These are phyloP conservation scores for Citrus inodora DNA, from an alignment of 345 rosid species.

Conservation along the genomic window DNA sequence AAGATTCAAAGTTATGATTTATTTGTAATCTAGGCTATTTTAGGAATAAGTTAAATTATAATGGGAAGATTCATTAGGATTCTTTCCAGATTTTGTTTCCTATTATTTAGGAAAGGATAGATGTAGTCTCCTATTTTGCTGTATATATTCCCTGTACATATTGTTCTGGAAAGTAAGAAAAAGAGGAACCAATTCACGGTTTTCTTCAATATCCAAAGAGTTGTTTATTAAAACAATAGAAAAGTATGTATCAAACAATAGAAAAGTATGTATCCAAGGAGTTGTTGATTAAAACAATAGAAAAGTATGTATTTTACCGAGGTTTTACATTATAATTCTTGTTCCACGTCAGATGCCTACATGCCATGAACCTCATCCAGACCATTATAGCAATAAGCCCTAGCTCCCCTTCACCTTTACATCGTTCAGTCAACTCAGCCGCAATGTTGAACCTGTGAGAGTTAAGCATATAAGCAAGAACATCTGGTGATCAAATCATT, in stretches of 20 bases:
- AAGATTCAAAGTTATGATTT: too few relatives aligned
- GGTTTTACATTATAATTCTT: slow-evolving; percentile 50
- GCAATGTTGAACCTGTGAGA: slow-evolving; percentile 30
- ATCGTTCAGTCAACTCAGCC: slow-evolving; percentile 25
- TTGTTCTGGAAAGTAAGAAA: too few relatives aligned
- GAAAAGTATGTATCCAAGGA: not conserved
- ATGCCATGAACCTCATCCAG: slow-evolving; percentile 44
- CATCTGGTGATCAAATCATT: slow-evolving; percentile 8
- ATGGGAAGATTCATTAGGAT: too few relatives aligned
- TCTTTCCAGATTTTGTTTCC: too few relatives aligned
- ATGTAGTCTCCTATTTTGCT: too few relatives aligned
- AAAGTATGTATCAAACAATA: not conserved
- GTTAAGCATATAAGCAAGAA: slow-evolving; percentile 20
- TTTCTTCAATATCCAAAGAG: not conserved
- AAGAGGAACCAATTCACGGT: too few relatives aligned
- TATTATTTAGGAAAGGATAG: too few relatives aligned
- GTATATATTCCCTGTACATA: too few relatives aligned
- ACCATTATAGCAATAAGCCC: slow-evolving; percentile 39
- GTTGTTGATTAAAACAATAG: not conserved
- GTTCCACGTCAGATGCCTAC: slow-evolving; percentile 43
- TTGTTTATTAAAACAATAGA: not conserved
- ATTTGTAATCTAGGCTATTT: too few relatives aligned
- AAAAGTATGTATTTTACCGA: slow-evolving; percentile 24
- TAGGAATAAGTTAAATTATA: too few relatives aligned
- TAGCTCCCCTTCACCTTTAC: slow-evolving; percentile 31